These are phyloP conservation scores for Triticum dicoccoides DNA, from an alignment of 176 grass and related monocot species.

Conservation along the genomic window DNA sequence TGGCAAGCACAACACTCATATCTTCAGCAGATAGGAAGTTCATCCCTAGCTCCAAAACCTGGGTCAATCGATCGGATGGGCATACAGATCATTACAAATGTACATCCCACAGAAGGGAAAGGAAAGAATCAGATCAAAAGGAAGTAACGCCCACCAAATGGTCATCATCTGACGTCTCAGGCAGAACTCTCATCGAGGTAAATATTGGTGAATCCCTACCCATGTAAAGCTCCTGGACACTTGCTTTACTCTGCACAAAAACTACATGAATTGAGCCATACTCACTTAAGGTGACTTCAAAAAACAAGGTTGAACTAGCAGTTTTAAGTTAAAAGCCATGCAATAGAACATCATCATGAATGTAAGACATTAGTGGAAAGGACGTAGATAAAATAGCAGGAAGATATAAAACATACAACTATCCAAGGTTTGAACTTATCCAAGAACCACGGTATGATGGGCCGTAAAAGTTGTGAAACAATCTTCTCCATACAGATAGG, in stretches of 20 bases:
- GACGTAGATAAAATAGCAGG: constrained; percentile 6
- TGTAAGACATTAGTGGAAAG: neutral
- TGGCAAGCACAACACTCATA: constrained; percentile 86
- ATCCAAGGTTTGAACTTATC: constrained; percentile 97
- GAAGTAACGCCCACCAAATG: constrained; percentile 66
- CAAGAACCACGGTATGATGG: constrained; percentile 95
- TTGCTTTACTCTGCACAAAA: constrained; percentile 77
- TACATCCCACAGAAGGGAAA: constrained; percentile 3
- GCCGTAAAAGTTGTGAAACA: constrained; percentile 72
- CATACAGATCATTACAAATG: constrained; percentile 3
- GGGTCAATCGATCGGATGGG: constrained; percentile 3
- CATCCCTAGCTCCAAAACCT: constrained; percentile 96
- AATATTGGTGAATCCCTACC: constrained; percentile 85
- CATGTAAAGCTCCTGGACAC: constrained; percentile 86
- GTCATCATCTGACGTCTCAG: constrained; percentile 83
- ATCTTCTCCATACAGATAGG: constrained; percentile 95
- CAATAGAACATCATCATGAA: neutral
- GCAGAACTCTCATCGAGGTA: constrained; percentile 79
- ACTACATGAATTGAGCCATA: constrained; percentile 29
- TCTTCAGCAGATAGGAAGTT: constrained; percentile 91
- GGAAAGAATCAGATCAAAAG: neutral
- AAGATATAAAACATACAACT: constrained; percentile 61
- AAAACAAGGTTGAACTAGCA: constrained; percentile 14
- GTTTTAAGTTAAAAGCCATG: neutral
- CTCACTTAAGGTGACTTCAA: constrained; percentile 1